phyloP scores from a whole-genome alignment of 805 yeast genomes.

The Sungouiozyma intestinalis region DNA sequence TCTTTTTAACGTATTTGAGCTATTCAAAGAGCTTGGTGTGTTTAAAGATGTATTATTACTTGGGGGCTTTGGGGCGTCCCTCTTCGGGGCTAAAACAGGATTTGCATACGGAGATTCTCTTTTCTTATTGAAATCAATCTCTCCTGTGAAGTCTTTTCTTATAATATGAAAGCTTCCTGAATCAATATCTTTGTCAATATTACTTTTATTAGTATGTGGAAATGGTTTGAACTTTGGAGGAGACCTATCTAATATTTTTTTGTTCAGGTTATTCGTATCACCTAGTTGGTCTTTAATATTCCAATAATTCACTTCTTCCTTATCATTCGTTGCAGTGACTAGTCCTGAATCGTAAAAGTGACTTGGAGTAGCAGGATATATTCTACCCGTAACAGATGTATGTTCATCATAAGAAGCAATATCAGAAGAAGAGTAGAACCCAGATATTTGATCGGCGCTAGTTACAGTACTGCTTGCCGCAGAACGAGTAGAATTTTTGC shows the following conservation, averaged over 20 bases:
- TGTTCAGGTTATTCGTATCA: background rate
- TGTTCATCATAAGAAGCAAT: slow-evolving; percentile 24
- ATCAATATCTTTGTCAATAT: background rate
- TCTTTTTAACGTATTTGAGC: slow-evolving; percentile 10
- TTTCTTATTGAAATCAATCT: slow-evolving; percentile 73
- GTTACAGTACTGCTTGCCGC: slow-evolving; percentile 16
- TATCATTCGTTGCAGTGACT: slow-evolving; percentile 3
- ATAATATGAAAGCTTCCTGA: slow-evolving; percentile 51
- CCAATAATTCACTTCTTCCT: slow-evolving; percentile 24
- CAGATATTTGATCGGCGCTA: slow-evolving; percentile 22
- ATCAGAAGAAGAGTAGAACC: slow-evolving; percentile 23
- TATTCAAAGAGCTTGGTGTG: slow-evolving; percentile 9
- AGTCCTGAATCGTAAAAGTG: slow-evolving; percentile 19
- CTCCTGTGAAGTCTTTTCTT: slow-evolving; percentile 50
- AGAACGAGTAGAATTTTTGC: slow-evolving; percentile 23
- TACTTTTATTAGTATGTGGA: background rate
- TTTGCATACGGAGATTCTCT: slow-evolving; percentile 62
- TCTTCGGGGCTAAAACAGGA: slow-evolving; percentile 51
- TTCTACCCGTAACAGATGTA: slow-evolving; percentile 12
- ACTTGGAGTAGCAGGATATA: slow-evolving; percentile 28
- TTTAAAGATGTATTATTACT: slow-evolving; percentile 18
- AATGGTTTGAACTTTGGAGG: background rate
- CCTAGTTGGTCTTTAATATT: slow-evolving; percentile 16
- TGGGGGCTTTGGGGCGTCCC: slow-evolving; percentile 70
- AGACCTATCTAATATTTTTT: background rate